Base-by-base conservation (phyloP, 768 basidiomycete species). In the Phaeolepiota aurea region DNA sequence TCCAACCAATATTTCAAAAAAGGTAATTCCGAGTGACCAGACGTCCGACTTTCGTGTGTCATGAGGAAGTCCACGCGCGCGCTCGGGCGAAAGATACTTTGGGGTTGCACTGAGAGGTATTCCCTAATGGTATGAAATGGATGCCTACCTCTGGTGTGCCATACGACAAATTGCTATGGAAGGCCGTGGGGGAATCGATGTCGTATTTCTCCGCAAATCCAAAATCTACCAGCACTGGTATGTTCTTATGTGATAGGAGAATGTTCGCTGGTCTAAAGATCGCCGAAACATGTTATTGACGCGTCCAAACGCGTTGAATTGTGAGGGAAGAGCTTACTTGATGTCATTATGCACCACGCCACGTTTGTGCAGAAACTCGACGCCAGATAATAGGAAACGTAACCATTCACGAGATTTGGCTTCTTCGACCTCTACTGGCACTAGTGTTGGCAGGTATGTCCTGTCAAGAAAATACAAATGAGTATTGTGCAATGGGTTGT, bases 71-170 rank as follows among this genome's bases (percentile, higher is more conserved):
- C 92, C 91, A 23, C 82, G 76, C 1, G 94, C 91, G 3, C 96
- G 80, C 58, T 93, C 87, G 0, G 94, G 93, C 4, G 87, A 84
- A 4, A 97, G 78, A 60, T 97, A 98, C 83, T 92, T 46, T 18
- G n/a, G n/a, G n/a, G n/a, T n/a, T n/a, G n/a, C n/a, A n/a, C n/a
- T n/a, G n/a, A n/a, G n/a, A n/a, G n/a, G n/a, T n/a, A n/a, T n/a
- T n/a, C n/a, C n/a, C n/a, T n/a, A n/a, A n/a, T n/a, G n/a, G n/a
- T n/a, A n/a, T n/a, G n/a, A n/a, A n/a, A n/a, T n/a, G n/a, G n/a
- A n/a, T n/a, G n/a, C n/a, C n/a, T 55, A 88, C 87, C 68, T 94
- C 91, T 19, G 92, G 91, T 3, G 93, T 98, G 3, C 92, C 94
- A 54, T 87, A 87, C 1, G 87, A 77, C 34, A 89, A 71, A 51